A percentile compares a stretch with the other conserved stretches of the same genome.
These are phyloP conservation scores for Fusarium solani-melongenae DNA, from an alignment of 2,329 filamentous ascomycete species.

Conservation along the genomic window DNA sequence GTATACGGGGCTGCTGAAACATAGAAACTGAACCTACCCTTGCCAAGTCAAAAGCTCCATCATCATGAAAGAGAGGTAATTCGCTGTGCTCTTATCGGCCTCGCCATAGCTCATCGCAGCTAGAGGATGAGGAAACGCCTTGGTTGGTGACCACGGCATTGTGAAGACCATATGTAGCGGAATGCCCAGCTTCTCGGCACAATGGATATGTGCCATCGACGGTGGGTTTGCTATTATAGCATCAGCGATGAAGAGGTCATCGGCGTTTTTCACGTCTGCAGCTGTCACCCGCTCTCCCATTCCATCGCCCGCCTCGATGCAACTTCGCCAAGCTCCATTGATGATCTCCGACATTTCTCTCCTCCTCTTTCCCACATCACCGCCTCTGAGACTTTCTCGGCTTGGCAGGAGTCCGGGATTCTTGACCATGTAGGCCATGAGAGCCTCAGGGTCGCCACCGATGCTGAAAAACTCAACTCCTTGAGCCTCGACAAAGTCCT, in stretches of 20 bases:
- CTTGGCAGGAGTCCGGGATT: constrained; percentile 54
- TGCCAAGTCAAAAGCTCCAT: constrained; percentile 82
- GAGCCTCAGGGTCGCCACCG: constrained; percentile 64
- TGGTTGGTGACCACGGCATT: constrained; percentile 79
- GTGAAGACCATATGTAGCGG: constrained; percentile 65
- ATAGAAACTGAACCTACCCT: constrained; percentile 53
- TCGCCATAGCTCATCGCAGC: constrained; percentile 52
- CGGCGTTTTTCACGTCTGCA: constrained; percentile 35
- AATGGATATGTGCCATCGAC: constrained; percentile 63
- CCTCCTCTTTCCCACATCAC: constrained; percentile 50
- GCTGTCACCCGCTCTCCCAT: constrained; percentile 44
- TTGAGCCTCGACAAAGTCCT: constrained; percentile 62
- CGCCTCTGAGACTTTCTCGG: constrained; percentile 49
- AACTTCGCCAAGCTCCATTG: constrained; percentile 50
- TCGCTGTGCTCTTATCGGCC: constrained; percentile 38
- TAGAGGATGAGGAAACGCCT: constrained; percentile 40
- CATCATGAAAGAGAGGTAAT: constrained; percentile 51
- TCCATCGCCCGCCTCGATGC: constrained; percentile 51
- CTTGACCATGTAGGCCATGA: constrained; percentile 57
- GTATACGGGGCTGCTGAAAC: background rate
- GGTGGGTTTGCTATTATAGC: constrained; percentile 66
- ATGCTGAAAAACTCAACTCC: constrained; percentile 68
- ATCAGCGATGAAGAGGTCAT: constrained; percentile 62
- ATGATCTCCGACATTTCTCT: constrained; percentile 53
- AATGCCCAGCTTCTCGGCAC: constrained; percentile 60